Conservation (phyloP, 495 filamentous ascomycete genomes). For the Podospora pseudocomata region DNA sequence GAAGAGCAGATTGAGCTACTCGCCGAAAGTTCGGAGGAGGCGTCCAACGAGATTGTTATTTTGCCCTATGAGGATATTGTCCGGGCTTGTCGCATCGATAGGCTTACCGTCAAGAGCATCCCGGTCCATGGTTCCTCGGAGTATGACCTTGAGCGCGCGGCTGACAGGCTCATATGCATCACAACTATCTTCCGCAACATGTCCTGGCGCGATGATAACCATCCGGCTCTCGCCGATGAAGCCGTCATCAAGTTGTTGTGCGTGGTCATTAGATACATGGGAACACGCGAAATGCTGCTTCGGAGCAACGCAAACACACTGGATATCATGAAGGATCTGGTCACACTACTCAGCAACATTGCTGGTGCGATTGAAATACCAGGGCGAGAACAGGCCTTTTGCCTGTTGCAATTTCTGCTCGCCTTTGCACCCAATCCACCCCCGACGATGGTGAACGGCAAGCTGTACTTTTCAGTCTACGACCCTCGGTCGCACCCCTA, state of each 20-base stretch:
- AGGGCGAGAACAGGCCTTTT: slow-evolving; percentile 81
- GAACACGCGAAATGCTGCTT: slow-evolving; percentile 83
- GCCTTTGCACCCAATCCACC: slow-evolving; percentile 80
- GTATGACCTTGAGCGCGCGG: slow-evolving; percentile 80
- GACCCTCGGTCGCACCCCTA: slow-evolving; percentile 79
- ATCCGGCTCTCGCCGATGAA: slow-evolving; percentile 64
- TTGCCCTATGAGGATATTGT: slow-evolving; percentile 83
- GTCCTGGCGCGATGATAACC: slow-evolving; percentile 74
- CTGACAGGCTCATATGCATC: slow-evolving; percentile 82
- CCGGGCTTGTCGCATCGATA: slow-evolving; percentile 69
- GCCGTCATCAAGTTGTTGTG: slow-evolving; percentile 76
- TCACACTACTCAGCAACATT: slow-evolving; percentile 84
- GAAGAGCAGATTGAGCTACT: slow-evolving; percentile 80
- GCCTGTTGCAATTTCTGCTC: slow-evolving; percentile 82
- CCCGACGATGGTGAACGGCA: slow-evolving; percentile 47
- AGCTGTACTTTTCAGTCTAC: slow-evolving; percentile 73
- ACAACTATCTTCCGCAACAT: slow-evolving; percentile 91
- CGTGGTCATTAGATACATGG: slow-evolving; percentile 76
- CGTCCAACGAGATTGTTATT: slow-evolving; percentile 77
- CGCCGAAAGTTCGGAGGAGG: slow-evolving; percentile 72
- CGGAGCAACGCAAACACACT: slow-evolving; percentile 75
- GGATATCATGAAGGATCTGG: slow-evolving; percentile 95
- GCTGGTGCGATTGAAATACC: slow-evolving; percentile 76
- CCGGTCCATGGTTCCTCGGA: slow-evolving; percentile 70
- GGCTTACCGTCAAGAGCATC: slow-evolving; percentile 62